Conservation (phyloP, 768 basidiomycete species). For the Cantharellus anzutake region DNA sequence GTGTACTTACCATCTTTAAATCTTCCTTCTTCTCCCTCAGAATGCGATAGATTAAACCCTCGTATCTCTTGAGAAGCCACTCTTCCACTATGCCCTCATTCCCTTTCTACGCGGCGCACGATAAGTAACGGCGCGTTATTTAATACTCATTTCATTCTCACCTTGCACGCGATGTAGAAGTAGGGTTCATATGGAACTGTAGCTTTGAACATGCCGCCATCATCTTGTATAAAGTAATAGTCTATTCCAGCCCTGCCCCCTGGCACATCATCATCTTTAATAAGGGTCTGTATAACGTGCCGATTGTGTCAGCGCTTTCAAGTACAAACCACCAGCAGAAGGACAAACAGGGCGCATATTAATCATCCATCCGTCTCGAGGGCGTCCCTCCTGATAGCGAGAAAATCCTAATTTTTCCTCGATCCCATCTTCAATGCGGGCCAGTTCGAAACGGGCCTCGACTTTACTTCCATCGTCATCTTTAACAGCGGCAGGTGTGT, state of each 20-base stretch:
- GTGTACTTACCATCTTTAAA: constrained; percentile 38
- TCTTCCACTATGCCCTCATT: constrained; percentile 85
- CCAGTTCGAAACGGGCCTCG: constrained; percentile 72
- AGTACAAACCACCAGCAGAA: neutral
- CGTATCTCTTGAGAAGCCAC: constrained; percentile 86
- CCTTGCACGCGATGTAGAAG: constrained; percentile 85
- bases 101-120: constrained; percentile 33
- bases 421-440: constrained; percentile 58
- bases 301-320: neutral
- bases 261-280: constrained; percentile 72
- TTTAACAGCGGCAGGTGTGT: constrained; percentile 35
- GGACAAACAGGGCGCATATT: constrained; percentile 83
- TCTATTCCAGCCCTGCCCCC: constrained; percentile 83
- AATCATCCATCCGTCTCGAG: constrained; percentile 81
- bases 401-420: constrained; percentile 87
- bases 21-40: constrained; percentile 80
- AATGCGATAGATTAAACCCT: constrained; percentile 66
- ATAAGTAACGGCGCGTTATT: constrained; percentile 4
- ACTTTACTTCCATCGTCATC: constrained; percentile 83
- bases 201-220: constrained; percentile 90
- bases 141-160: constrained; percentile 18
- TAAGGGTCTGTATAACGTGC: constrained; percentile 37
- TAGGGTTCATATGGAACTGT: constrained; percentile 90
- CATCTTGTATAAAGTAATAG: constrained; percentile 93
- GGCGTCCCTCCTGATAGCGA: constrained; percentile 56